phyloP scores from a whole-genome alignment of 257 asterid species.

The Nemophila menziesii region DNA sequence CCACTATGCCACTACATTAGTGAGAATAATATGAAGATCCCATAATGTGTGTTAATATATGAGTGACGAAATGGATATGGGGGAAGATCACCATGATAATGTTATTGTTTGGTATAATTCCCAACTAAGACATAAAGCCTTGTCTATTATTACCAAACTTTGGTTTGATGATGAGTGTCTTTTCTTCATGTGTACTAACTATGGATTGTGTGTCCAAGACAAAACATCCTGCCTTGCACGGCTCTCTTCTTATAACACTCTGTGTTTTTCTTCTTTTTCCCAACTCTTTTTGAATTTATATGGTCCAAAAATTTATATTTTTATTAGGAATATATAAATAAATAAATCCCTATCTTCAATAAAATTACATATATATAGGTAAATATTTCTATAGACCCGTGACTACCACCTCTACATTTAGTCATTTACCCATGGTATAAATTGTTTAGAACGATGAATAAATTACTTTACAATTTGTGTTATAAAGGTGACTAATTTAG shows the following conservation, averaged over 20 bases:
- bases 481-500: background rate
- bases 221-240: conserved; percentile 10
- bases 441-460: too few relatives aligned
- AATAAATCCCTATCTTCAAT: too few relatives aligned
- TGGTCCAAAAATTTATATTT: background rate
- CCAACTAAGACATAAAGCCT: conserved; percentile 30
- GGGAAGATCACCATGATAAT: conserved; percentile 12
- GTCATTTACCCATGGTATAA: background rate
- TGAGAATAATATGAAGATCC: conserved; percentile 4
- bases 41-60: conserved; percentile 9
- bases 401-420: too few relatives aligned
- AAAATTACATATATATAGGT: too few relatives aligned
- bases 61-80: conserved; percentile 11
- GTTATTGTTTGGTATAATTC: conserved; percentile 23
- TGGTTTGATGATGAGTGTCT: conserved; percentile 1
- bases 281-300: background rate
- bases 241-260: conserved; percentile 1
- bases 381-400: too few relatives aligned
- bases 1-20: background rate
- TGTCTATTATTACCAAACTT: conserved; percentile 29
- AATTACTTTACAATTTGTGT: background rate
- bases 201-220: conserved; percentile 3
- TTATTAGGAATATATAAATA: too few relatives aligned
- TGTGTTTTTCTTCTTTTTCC: background rate
- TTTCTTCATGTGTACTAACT: background rate